Evolutionary conservation across 2,329 filamentous ascomycete species (phyloP), one percentile per base, ranked within the genome.

Genomic region (Pseudofabraea citricarpa): DNA sequence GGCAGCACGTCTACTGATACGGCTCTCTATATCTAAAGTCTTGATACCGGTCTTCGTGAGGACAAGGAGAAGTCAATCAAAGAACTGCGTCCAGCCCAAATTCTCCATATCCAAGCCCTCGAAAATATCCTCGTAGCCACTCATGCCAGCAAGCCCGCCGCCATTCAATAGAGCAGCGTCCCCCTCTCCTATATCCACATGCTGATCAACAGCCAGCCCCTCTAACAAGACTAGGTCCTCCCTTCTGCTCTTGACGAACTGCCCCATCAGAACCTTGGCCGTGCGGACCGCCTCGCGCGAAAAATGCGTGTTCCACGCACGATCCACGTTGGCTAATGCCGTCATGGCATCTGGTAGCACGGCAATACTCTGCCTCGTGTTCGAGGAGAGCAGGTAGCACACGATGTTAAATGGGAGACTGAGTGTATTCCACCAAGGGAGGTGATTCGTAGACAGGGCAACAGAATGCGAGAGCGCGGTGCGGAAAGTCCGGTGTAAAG

Each of bases 381-480:
- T 16, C 13, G 26, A 8, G 12, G n/a, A 21, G 6, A 26, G 36
- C 3, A 39, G 18, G 15, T 24, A 23, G 36, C 36, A 39, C 13
- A 39, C 19, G 9, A 39, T 39, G 6, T 39, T 21, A 16, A 39
- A 39, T n/a, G 36, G 36, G 16, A 39, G 6, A 23, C 23, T 39
- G 19, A 24, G 19, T 8, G 13, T 16, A 26, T 39, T 21, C n/a
- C 23, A 24, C 36, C 36, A 39, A 15, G 36, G 36, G 15, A 12
- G 23, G 15, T 39, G 36, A 13, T 16, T 22, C n/a, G 18, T 26
- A 1, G 23, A 21, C 4, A 39, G 19, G 6, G 36, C 16, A 10
- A 16, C n/a, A 16, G 18, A 21, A 15, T 21, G 20, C 10, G 15
- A 12, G 6, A 39, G 22, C 13, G 36, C 36, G 23, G 23, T 39